Percentiles rank a stretch among this genome's conserved stretches.
Evolutionary conservation across 164 flowering plant genomes (phyloP).

Genomic region (Echeveria elegans): DNA sequence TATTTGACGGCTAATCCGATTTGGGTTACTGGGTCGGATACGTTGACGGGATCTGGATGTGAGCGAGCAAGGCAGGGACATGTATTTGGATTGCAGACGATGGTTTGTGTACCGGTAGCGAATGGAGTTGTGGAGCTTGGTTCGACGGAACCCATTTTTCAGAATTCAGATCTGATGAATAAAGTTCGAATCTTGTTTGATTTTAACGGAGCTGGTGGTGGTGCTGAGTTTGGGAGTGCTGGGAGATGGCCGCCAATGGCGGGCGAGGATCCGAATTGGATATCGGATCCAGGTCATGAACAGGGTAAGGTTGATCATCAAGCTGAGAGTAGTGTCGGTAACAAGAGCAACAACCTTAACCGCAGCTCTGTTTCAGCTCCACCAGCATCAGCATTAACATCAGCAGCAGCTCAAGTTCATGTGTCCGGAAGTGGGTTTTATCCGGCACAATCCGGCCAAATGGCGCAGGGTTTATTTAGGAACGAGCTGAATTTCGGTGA

Average conservation of each 20-base stretch:
- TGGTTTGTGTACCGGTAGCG: slow-evolving; percentile 66
- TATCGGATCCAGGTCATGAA: slow-evolving; percentile 43
- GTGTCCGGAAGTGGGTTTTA: background rate
- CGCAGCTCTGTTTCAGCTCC: background rate
- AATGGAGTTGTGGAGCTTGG: slow-evolving; percentile 91
- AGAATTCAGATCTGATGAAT: slow-evolving; percentile 65
- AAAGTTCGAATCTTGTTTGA: slow-evolving; percentile 62
- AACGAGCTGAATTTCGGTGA: background rate
- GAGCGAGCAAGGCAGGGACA: slow-evolving; percentile 69
- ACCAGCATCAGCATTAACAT: background rate
- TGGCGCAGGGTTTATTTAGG: slow-evolving; percentile 17
- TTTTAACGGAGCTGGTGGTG: slow-evolving; percentile 25
- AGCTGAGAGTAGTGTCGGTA: background rate
- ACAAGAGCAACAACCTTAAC: slow-evolving; percentile 1
- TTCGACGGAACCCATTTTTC: slow-evolving; percentile 55
- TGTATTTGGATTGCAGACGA: slow-evolving; percentile 63
- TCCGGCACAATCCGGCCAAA: slow-evolving; percentile 8
- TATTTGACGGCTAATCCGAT: slow-evolving; percentile 30
- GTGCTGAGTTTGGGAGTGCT: slow-evolving; percentile 12
- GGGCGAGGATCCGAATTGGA: slow-evolving; percentile 52
- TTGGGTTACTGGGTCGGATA: slow-evolving; percentile 61
- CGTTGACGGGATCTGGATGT: slow-evolving; percentile 39
- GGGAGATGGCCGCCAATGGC: slow-evolving; percentile 46
- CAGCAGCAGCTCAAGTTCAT: background rate
- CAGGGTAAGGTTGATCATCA: slow-evolving; percentile 18